Evolutionary conservation across 257 asterid species (phyloP), one percentile per base, ranked within the genome.

Genomic region (Plectranthus barbatus): DNA sequence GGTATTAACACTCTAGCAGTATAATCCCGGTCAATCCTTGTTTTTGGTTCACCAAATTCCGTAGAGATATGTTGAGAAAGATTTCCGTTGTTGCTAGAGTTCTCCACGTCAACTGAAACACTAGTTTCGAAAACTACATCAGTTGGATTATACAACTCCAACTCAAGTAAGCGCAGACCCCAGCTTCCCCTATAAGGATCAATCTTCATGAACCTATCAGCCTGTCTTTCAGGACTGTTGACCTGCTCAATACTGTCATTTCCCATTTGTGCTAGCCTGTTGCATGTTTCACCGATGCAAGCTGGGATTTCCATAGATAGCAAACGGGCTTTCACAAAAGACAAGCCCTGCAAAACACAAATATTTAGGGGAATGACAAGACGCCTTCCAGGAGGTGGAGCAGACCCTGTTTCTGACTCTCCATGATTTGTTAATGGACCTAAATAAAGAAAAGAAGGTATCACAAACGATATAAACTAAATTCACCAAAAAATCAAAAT

Each of bases 101-200:
- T 79, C 76, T 88, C 97, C 58, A 82, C 66, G 74, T 89, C 88
- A 61, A 92, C 88, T 6, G 95, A 87, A 48, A 93, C 97, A 20
- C 87, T 86, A 65, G 87, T 83, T 85, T 93, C 99, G 59, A 93
- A 93, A 72, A 87, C 95, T 44, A 85, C 86, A 73, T 93, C 99
- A 20, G 99, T 93, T 39, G 95, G 97, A 79, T 93, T 93, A 74
- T 83, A 93, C 72, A 93, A 67, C 81, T 93, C 97, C 71, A 93
- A 68, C 72, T 93, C 99, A 66, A 93, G 97, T 68, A 93, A 90
- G 55, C 95, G 97, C 48, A 93, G 79, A 44, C 99, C 99, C 99
- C 99, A 93, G 78, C 99, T 93, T 77, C 99, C 99, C 76, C 97
- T 85, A 82, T 87, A 87, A 56, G 99, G 99, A 76, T 93, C 97